Base-by-base conservation (phyloP, 202 grass and related monocot species). In the Schoenoplectus triqueter region DNA sequence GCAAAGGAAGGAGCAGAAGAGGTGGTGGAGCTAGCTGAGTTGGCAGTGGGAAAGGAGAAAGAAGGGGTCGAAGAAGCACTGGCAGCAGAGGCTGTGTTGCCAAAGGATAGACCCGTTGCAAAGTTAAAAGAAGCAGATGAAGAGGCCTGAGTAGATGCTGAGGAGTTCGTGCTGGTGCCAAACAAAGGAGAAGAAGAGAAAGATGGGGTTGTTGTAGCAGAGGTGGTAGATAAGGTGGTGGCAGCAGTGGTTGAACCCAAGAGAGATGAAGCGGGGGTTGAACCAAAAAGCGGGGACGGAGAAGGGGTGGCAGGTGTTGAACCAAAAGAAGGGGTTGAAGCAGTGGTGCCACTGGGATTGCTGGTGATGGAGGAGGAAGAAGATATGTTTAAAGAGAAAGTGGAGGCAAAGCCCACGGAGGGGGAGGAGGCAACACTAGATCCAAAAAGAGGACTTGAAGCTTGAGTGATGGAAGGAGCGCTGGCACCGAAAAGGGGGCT, bases 381-480 rank as follows among this genome's bases (percentile, higher is more conserved):
- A 5, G 88, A 49, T 64, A 86, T 82, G n/a, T 82, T 48, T 68
- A 85, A 64, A 69, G 88, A 59, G 18, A 87, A 56, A 62, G 69
- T 41, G 63, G 90, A 60, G 41, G 62, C 80, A 9, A 90, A 85
- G 6, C 87, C 87, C 20, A 85, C 86, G 3, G 89, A 78, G 47
- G 87, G 86, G 13, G 91, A 19, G 57, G 89, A 86, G 0, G 82
- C 90, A 57, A 90, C 82, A 84, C 84, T 5, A 49, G 82, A 63
- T 47, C 88, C 85, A 41, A 90, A 94, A 81, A 90, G 85, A 54
- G 73, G 82, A 17, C 82, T 87, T 56, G 90, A 20, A 3, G 88
- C 64, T 22, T 88, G 82, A 13, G 90, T 52, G 9, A 74, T 52
- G 40, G 90, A 84, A 39, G 84, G 0, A 15, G 90, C 4, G 21